A percentile compares a stretch with the other conserved stretches of the same genome.
These are phyloP conservation scores for Cyberlindnera sargentensis DNA, from an alignment of 805 yeast genomes.

Conservation along the genomic window DNA sequence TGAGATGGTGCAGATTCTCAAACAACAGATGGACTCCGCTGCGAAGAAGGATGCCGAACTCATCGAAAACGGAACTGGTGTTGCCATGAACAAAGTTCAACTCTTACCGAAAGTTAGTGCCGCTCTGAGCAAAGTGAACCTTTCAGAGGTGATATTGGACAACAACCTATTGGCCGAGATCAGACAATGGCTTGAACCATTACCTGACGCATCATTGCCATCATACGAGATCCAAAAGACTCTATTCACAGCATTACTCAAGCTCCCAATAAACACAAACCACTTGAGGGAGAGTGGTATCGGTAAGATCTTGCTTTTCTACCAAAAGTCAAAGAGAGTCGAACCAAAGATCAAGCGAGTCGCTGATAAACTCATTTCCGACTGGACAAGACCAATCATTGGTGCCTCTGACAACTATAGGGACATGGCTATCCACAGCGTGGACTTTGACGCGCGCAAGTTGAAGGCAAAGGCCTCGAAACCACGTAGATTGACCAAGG, in stretches of 20 bases:
- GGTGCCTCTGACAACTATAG: constrained; percentile 92
- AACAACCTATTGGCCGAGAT: constrained; percentile 90
- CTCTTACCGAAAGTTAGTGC: constrained; percentile 73
- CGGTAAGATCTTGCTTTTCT: constrained; percentile 89
- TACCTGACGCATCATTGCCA: constrained; percentile 97
- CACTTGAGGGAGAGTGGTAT: constrained; percentile 92
- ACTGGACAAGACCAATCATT: constrained; percentile 98
- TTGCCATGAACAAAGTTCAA: constrained; percentile 61
- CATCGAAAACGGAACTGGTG: constrained; percentile 35
- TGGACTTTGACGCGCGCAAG: constrained; percentile 50
- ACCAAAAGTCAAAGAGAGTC: constrained; percentile 84
- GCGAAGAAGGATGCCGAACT: constrained; percentile 67
- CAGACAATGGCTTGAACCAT: constrained; percentile 94
- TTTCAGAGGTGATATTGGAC: constrained; percentile 90
- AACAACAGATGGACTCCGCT: constrained; percentile 84
- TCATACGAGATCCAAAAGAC: constrained; percentile 93
- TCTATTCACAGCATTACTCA: constrained; percentile 62
- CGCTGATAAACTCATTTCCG: constrained; percentile 88
- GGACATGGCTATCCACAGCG: constrained; percentile 68
- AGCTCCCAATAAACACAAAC: constrained; percentile 89
- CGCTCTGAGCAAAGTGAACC: constrained; percentile 69
- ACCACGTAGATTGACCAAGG: constrained; percentile 4
- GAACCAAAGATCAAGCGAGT: constrained; percentile 80
- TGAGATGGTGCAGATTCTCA: constrained; percentile 73
- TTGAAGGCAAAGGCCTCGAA: constrained; percentile 9